phyloP scores from a whole-genome alignment of 805 yeast species.

The Starmera caribaea region DNA sequence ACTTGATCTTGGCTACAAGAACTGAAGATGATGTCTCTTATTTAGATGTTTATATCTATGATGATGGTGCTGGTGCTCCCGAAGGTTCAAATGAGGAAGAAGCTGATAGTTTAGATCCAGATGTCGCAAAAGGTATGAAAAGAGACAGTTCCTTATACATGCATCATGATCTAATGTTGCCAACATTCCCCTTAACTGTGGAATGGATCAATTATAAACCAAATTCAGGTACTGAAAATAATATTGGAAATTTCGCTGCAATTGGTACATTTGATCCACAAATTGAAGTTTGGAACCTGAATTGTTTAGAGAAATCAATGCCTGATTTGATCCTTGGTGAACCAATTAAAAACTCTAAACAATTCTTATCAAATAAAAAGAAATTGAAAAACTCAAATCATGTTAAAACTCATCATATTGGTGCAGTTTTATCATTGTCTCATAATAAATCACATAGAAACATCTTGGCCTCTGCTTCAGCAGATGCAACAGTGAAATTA shows the following conservation, averaged over 20 bases:
- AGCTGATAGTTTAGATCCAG: constrained; percentile 55
- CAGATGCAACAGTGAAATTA: constrained; percentile 87
- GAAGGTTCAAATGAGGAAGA: constrained; percentile 56
- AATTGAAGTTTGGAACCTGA: constrained; percentile 95
- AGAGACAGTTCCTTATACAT: constrained; percentile 77
- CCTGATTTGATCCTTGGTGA: constrained; percentile 92
- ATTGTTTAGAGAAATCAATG: constrained; percentile 84
- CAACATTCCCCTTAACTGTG: constrained; percentile 92
- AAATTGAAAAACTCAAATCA: constrained; percentile 39
- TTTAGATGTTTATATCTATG: constrained; percentile 89
- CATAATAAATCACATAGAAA: constrained; percentile 77
- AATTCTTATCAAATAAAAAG: constrained; percentile 38
- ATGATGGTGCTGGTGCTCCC: constrained; percentile 86
- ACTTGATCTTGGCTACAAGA: constrained; percentile 80
- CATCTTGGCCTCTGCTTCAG: constrained; percentile 88
- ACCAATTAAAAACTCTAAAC: constrained; percentile 33
- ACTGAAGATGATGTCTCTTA: constrained; percentile 94
- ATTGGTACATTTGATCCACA: constrained; percentile 96
- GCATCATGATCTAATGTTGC: constrained; percentile 95
- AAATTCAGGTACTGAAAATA: constrained; percentile 32
- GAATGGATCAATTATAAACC: constrained; percentile 88
- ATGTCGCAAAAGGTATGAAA: constrained; percentile 60
- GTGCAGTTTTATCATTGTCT: constrained; percentile 82
- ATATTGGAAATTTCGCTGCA: constrained; percentile 87
- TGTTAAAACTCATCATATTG: constrained; percentile 75